phyloP scores from a whole-genome alignment of 805 yeast species.

The Starmerella sp. region DNA sequence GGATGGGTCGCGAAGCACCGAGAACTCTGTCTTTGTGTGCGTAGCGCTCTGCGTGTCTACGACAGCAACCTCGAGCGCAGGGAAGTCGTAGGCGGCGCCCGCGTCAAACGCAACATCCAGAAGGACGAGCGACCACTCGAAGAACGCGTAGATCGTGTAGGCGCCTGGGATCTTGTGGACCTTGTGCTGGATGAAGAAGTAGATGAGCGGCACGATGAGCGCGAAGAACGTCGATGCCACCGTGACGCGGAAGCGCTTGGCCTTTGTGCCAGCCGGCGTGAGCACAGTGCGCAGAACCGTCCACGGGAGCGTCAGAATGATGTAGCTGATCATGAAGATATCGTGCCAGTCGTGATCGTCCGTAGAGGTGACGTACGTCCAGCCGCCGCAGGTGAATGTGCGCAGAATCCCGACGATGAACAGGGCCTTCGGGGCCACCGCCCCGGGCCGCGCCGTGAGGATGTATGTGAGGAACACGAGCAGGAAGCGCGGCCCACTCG shows the following conservation, averaged over 20 bases:
- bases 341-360: slow-evolving; percentile 97
- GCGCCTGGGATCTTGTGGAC: slow-evolving; percentile 86
- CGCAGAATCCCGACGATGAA: slow-evolving; percentile 60
- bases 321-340: slow-evolving; percentile 85
- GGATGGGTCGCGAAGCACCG: slow-evolving; percentile 14
- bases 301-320: slow-evolving; percentile 88
- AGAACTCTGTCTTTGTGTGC: slow-evolving; percentile 12
- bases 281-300: slow-evolving; percentile 47
- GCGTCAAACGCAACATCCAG: slow-evolving; percentile 80
- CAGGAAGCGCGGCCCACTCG: slow-evolving; percentile 84
- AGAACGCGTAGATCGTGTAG: slow-evolving; percentile 84
- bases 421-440: slow-evolving; percentile 31
- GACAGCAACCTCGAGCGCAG: slow-evolving; percentile 41
- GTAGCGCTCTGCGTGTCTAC: slow-evolving; percentile 24
- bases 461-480: slow-evolving; percentile 41
- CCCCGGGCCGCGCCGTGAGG: slow-evolving; percentile 29
- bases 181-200: slow-evolving; percentile 86
- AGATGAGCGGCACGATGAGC: slow-evolving; percentile 69
- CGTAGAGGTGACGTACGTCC: slow-evolving; percentile 95
- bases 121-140: slow-evolving; percentile 83
- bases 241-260: slow-evolving; percentile 38
- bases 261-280: slow-evolving; percentile 36
- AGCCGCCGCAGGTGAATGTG: slow-evolving; percentile 94
- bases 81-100: slow-evolving; percentile 62
- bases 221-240: slow-evolving; percentile 55